Base-by-base conservation (phyloP, 768 basidiomycete genomes). In the Rhizopogon salebrosus region DNA sequence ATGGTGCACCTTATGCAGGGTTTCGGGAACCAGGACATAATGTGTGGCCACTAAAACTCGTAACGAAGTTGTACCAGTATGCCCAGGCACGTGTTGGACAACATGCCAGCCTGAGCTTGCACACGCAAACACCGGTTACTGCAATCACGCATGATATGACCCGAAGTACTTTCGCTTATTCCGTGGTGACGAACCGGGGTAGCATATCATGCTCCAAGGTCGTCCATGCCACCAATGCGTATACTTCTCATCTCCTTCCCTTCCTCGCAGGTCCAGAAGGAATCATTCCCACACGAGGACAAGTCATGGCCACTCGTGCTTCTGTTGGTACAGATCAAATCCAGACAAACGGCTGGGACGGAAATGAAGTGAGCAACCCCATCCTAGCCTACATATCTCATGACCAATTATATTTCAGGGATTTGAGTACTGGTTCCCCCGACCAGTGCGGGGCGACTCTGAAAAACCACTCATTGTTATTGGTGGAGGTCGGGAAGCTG, bases 211-310 rank as follows among this genome's bases (percentile, higher is more conserved):
- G 87, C 56, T 67, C 73, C 18, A 82, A 84, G 54, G 79, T 95
- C 40, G 72, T 97, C 4, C 91, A 94, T 63, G 91, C 90, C 0
- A 94, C 91, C 9, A 97, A 97, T 60, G 94, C 74, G 0, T 94
- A 95, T 55, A 80, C 84, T 10, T 80, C 85, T 3, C 77, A 87
- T 59, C 78, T 95, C 34, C 73, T 97, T n/a, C 87, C 89, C 0
- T 78, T 82, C 53, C 63, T 93, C 26, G 59, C 73, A 7, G 81
- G 83, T 0, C 73, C 54, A 11, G 9, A 9, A 11, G 31, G 74
- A 13, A 83, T 92, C 49, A 68, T 87, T 3, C 91, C 89, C 0
- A 80, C 80, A 0, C 83, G 91, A 10, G 89, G 84, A 1, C 91
- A 93, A 62, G 74, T 85, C 39, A 62, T 80, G 31, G 71, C 78